These are phyloP conservation scores for Pythium aquatile DNA, from an alignment of 352 stramenopile genomes.

Conservation along the genomic window DNA sequence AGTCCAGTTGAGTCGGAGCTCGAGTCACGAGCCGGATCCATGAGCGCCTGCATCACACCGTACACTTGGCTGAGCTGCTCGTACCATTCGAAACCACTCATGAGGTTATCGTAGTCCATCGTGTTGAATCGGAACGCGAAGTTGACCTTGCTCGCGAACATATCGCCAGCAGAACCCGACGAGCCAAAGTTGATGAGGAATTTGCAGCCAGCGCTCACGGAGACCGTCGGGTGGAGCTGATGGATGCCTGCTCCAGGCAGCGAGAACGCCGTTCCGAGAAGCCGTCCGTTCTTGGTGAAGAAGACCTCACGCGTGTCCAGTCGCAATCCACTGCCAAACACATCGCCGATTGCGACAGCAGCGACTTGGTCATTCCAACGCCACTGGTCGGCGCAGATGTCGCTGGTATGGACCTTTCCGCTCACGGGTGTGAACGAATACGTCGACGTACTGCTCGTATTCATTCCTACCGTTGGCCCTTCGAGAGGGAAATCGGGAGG, in stretches of 20 bases:
- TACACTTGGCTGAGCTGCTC: conserved; percentile 85
- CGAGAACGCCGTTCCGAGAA: conserved; percentile 79
- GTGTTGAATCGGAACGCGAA: conserved; percentile 83
- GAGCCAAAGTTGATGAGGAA: conserved; percentile 74
- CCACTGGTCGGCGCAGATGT: conserved; percentile 62
- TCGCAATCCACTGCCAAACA: conserved; percentile 77
- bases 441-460: conserved; percentile 35
- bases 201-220: conserved; percentile 69
- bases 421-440: conserved; percentile 71
- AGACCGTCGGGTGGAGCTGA: conserved; percentile 75
- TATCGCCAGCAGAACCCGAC: conserved; percentile 22
- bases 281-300: conserved; percentile 82
- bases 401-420: conserved; percentile 66
- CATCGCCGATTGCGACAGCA: conserved; percentile 50
- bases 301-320: conserved; percentile 84
- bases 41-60: conserved; percentile 79
- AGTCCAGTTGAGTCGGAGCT: conserved; percentile 3
- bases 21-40: conserved; percentile 44
- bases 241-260: conserved; percentile 40
- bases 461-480: conserved; percentile 53
- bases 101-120: conserved; percentile 82
- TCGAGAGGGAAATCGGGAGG: conserved; percentile 68
- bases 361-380: conserved; percentile 59
- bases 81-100: conserved; percentile 88
- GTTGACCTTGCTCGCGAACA: conserved; percentile 40